These are phyloP conservation scores for cucumber (Cucumis sativus) DNA, from an alignment of 306 rosid genomes.

Conservation along the genomic window DNA sequence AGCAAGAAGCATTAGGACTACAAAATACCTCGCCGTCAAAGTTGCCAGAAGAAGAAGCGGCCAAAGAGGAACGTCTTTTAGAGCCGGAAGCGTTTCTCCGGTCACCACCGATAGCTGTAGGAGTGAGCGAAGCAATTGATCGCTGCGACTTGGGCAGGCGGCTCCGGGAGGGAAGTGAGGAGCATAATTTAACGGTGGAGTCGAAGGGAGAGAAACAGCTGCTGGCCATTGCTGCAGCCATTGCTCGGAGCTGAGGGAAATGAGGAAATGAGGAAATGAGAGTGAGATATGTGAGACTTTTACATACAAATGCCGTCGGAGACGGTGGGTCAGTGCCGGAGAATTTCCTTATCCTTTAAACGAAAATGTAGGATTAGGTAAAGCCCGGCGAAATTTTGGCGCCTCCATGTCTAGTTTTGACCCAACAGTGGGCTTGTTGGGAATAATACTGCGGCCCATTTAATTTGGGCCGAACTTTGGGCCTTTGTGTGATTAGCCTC, in stretches of 20 bases:
- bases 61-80: conserved; percentile 11
- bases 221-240: conserved; percentile 62
- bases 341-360: conserved; percentile 1
- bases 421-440: neutral
- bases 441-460: neutral
- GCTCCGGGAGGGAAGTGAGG: conserved; percentile 22
- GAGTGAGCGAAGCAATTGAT: conserved; percentile 16
- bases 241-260: conserved; percentile 10
- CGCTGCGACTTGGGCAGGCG: conserved; percentile 12
- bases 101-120: conserved; percentile 17
- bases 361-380: neutral
- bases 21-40: conserved; percentile 15
- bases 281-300: neutral
- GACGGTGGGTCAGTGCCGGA: neutral
- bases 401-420: conserved; percentile 14
- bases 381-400: conserved; percentile 11
- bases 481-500: too few species aligned
- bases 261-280: neutral
- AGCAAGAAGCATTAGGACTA: neutral
- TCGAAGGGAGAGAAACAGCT: conserved; percentile 37
- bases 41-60: neutral
- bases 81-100: conserved; percentile 18
- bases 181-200: conserved; percentile 39
- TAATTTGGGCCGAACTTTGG: neutral
- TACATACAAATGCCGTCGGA: neutral